These are phyloP conservation scores for Eremochloa ophiuroides DNA, from an alignment of 176 grass and related monocot genomes.

Conservation along the genomic window DNA sequence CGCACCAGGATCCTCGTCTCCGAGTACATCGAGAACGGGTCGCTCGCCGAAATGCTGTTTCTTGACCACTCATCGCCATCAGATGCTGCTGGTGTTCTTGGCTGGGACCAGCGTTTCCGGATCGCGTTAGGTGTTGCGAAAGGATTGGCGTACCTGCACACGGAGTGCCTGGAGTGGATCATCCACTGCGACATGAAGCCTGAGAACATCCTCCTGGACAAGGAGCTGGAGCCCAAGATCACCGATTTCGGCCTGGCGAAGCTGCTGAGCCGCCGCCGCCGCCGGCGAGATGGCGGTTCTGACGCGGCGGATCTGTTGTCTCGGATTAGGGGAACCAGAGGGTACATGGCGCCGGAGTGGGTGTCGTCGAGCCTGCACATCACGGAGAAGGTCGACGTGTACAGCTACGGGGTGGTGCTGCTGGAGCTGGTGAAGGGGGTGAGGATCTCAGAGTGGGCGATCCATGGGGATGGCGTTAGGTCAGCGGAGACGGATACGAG, in stretches of 20 bases:
- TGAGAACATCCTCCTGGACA: constrained; percentile 45
- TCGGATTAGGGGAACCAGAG: constrained; percentile 24
- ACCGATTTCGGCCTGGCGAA: constrained; percentile 38
- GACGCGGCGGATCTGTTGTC: neutral
- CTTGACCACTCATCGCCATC: neutral
- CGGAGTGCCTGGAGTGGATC: constrained; percentile 57
- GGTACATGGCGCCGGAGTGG: constrained; percentile 46
- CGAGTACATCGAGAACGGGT: constrained; percentile 39
- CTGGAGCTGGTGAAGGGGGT: constrained; percentile 18
- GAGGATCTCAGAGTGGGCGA: constrained; percentile 18
- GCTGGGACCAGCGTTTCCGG: constrained; percentile 33
- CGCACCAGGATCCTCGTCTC: constrained; percentile 45
- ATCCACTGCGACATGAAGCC: constrained; percentile 67
- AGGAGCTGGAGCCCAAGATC: constrained; percentile 45
- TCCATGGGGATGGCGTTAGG: neutral
- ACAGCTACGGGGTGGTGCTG: constrained; percentile 14
- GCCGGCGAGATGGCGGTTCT: neutral
- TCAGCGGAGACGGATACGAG: neutral
- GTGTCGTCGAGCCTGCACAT: neutral
- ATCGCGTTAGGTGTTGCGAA: constrained; percentile 42
- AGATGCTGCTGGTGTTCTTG: neutral
- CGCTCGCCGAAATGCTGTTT: constrained; percentile 33
- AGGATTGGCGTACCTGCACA: constrained; percentile 54
- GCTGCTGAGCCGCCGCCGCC: constrained; percentile 13
- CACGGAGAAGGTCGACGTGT: constrained; percentile 25